Base-by-base conservation (phyloP, 2,329 filamentous ascomycete genomes). In the Talaromyces amestolkiae region DNA sequence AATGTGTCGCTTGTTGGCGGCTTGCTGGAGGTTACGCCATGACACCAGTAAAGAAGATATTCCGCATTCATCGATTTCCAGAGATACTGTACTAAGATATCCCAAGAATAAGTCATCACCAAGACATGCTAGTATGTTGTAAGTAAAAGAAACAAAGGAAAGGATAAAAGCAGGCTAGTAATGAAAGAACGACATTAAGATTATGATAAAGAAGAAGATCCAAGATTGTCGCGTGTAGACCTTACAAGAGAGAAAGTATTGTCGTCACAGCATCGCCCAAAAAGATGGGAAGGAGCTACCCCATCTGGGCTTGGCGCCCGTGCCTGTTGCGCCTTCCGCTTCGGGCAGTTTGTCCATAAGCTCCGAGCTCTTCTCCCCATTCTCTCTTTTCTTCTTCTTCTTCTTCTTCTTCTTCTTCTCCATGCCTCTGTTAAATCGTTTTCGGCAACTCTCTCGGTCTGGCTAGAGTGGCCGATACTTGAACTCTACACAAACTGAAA, bases 21-120 rank as follows among this genome's bases (percentile, higher is more conserved):
- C 27, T 63, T 58, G 41, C n/a, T 59, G 41, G 53, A 45, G 59
- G 54, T 62, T 43, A 58, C 41, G 43, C 64, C 64, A 59, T 66
- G 60, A 43, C 53, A 33, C 27, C 11, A 24, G 49, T 56, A 53
- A 31, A 24, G 39, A 31, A 24, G 39, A 45, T 53, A 33, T 53
- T 66, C 64, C 58, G 64, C 59, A 53, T 63, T 51, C 53, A 49
- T 58, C 61, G 15, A 58, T 45, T 24, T 33, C 37, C 10, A 49
- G 39, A 58, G 39, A 22, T 19, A 47, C 22, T 47, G 39, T 56
- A 59, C 19, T 45, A 31, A 33, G 37, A 59, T 59, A 10, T 17
- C 19, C 15, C 56, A 35, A 22, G 9, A 19, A 35, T 22, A 39
- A 15, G 22, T 56, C 19, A 37, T 19, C n/a, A 15, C 53, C n/a